These are phyloP conservation scores for Cudoniella acicularis DNA, from an alignment of 495 filamentous ascomycete genomes.

Conservation along the genomic window DNA sequence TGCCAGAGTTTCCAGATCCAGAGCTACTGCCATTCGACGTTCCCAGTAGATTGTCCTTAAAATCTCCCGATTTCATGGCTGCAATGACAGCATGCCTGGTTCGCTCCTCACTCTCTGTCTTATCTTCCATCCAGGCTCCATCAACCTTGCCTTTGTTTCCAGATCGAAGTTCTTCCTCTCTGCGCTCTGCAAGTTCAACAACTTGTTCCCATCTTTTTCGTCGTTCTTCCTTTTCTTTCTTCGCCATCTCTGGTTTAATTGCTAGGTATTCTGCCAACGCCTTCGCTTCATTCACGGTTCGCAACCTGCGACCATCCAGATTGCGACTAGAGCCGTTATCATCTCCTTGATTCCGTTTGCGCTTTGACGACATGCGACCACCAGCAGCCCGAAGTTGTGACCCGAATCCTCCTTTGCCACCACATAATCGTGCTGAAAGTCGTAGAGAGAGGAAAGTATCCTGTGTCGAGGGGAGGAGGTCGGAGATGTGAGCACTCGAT, in stretches of 20 bases:
- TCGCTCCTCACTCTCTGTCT: conserved; percentile 78
- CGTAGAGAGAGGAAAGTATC: conserved; percentile 76
- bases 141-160: conserved; percentile 70
- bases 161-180: conserved; percentile 71
- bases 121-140: conserved; percentile 90
- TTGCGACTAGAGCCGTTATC: conserved; percentile 87
- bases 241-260: conserved; percentile 95
- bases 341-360: conserved; percentile 80
- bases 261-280: conserved; percentile 91
- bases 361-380: conserved; percentile 93
- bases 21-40: conserved; percentile 35
- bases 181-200: conserved; percentile 74
- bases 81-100: conserved; percentile 77
- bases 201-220: conserved; percentile 78
- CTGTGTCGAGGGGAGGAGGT: conserved; percentile 41
- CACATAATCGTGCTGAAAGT: conserved; percentile 68
- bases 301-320: conserved; percentile 83
- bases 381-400: conserved; percentile 95
- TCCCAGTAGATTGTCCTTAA: conserved; percentile 46
- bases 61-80: conserved; percentile 67
- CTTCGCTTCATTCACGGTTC: conserved; percentile 93
- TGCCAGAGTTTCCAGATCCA: conserved; percentile 36
- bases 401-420: conserved; percentile 96
- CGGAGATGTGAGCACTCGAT: conserved; percentile 46
- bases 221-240: conserved; percentile 81